Evolutionary conservation across 2,329 filamentous ascomycete genomes (phyloP).

Genomic region (Pleoardoris graminearum): DNA sequence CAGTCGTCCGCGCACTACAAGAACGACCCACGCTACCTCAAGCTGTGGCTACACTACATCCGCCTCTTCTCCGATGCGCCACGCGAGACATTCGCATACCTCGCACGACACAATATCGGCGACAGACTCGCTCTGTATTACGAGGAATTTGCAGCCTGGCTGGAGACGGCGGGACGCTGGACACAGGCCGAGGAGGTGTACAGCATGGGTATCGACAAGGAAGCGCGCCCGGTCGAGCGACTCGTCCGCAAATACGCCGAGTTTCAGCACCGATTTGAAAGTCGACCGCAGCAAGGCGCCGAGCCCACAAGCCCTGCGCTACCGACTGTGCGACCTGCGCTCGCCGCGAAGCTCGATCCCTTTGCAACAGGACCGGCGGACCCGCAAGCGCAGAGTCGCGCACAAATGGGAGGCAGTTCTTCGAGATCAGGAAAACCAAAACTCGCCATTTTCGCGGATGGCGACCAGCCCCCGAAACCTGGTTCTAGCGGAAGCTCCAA

Average conservation of each 20-base stretch:
- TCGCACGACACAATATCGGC: conserved; percentile 85
- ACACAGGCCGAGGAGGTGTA: conserved; percentile 93
- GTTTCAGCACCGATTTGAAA: conserved; percentile 79
- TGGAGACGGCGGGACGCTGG: conserved; percentile 83
- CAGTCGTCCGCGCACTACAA: conserved; percentile 85
- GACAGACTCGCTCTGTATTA: conserved; percentile 90
- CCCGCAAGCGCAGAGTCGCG: conserved; percentile 63
- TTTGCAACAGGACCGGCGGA: conserved; percentile 64
- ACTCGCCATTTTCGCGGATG: conserved; percentile 88
- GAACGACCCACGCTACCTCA: conserved; percentile 92
- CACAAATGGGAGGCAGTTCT: conserved; percentile 49
- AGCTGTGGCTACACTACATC: conserved; percentile 93
- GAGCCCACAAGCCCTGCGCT: conserved; percentile 86
- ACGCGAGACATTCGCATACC: conserved; percentile 87
- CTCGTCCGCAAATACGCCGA: conserved; percentile 88
- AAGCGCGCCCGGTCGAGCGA: conserved; percentile 79
- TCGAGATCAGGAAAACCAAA: conserved; percentile 76
- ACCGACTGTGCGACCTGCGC: conserved; percentile 77
- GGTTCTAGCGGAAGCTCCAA: conserved; percentile 62
- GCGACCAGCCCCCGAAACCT: conserved; percentile 59
- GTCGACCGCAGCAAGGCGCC: conserved; percentile 61
- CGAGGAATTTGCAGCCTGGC: conserved; percentile 93
- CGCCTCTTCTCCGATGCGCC: conserved; percentile 90
- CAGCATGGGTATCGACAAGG: conserved; percentile 82
- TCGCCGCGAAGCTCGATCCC: conserved; percentile 84